These are phyloP conservation scores for Hyphodiscus hymeniophilus DNA, from an alignment of 495 filamentous ascomycete species.

Conservation along the genomic window DNA sequence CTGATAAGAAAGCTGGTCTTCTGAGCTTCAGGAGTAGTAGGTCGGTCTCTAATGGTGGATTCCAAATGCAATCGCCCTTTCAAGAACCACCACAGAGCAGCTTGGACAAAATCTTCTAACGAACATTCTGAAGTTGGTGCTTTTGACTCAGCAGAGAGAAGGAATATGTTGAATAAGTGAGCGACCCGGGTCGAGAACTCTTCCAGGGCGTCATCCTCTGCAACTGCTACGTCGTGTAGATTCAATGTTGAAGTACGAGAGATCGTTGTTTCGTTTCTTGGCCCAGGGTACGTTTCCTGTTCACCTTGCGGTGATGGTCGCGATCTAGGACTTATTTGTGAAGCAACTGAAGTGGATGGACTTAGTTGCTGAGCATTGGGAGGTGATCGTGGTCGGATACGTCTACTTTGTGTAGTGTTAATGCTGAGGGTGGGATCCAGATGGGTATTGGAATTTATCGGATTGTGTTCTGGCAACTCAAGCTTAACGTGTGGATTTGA, in stretches of 20 bases:
- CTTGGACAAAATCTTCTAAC: constrained; percentile 57
- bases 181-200: constrained; percentile 59
- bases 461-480: constrained; percentile 1
- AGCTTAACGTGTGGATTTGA: neutral
- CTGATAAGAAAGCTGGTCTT: constrained; percentile 33
- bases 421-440: neutral
- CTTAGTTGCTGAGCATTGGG: neutral
- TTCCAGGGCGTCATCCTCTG: constrained; percentile 53
- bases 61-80: constrained; percentile 68
- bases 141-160: constrained; percentile 61
- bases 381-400: neutral
- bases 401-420: neutral
- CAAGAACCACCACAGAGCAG: constrained; percentile 82
- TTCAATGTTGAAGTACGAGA: constrained; percentile 6
- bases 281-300: neutral
- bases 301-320: neutral
- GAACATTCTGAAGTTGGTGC: constrained; percentile 51
- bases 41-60: constrained; percentile 49
- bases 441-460: neutral
- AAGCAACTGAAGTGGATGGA: constrained; percentile 4
- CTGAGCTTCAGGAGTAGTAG: constrained; percentile 35
- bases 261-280: neutral
- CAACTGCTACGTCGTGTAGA: constrained; percentile 15
- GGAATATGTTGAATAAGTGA: constrained; percentile 60
- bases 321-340: neutral